Conservation (phyloP, 2,329 filamentous ascomycete genomes). For the Sporothrix protearum region DNA sequence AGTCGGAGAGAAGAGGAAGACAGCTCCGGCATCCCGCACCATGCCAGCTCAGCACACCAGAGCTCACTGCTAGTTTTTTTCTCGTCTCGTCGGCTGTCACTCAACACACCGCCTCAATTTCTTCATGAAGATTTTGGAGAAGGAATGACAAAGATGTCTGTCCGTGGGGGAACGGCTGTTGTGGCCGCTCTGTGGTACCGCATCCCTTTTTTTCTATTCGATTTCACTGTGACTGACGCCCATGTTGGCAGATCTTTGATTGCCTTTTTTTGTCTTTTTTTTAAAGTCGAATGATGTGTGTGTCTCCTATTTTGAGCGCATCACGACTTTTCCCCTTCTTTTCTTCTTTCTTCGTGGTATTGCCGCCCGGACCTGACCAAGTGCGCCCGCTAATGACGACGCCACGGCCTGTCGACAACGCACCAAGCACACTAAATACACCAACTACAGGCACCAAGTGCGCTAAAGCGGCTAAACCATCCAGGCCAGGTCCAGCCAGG, state of each 20-base stretch:
- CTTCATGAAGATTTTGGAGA: background rate
- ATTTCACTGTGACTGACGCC: background rate
- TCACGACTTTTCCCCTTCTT: background rate
- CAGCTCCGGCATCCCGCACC: background rate
- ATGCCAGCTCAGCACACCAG: slow-evolving; percentile 6
- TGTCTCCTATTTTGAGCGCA: background rate
- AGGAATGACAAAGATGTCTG: background rate
- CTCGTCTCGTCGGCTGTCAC: background rate
- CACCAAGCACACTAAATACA: background rate
- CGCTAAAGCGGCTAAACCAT: background rate
- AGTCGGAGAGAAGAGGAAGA: background rate
- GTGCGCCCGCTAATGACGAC: background rate
- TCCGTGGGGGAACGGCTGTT: background rate
- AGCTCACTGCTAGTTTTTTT: background rate
- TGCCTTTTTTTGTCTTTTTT: background rate
- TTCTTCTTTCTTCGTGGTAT: background rate
- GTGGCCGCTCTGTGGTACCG: background rate
- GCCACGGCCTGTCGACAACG: background rate
- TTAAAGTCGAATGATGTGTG: no score
- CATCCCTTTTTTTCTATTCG: no score
- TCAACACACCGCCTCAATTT: slow-evolving; percentile 13
- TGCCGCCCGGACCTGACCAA: slow-evolving; percentile 1
- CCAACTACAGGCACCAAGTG: background rate
- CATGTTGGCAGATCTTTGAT: background rate
- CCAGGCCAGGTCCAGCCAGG: background rate